These are phyloP conservation scores for Pelagophyceae sp. DNA, from an alignment of 352 stramenopile genomes.

Conservation along the genomic window DNA sequence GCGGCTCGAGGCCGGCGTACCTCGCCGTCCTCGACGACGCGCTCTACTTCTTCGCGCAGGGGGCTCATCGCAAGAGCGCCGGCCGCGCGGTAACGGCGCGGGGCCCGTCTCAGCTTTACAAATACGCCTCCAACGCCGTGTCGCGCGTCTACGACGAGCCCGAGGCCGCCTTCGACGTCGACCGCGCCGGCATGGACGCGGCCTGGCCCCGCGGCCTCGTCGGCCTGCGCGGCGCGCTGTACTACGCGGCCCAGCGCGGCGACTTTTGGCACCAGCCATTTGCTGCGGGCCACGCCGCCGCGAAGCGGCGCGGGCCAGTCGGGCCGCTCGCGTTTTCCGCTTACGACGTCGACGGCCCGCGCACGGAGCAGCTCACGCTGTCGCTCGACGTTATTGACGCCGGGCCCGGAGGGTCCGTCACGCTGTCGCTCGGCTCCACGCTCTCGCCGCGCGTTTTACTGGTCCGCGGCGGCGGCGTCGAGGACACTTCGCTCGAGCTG, in stretches of 20 bases:
- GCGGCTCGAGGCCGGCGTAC: constrained; percentile 47
- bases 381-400: background rate
- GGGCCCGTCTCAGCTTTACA: no score
- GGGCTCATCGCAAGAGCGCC: background rate
- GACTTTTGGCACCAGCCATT: background rate
- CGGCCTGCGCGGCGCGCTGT: constrained; percentile 25
- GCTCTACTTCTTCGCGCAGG: constrained; percentile 37
- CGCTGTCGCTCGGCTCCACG: constrained; percentile 14
- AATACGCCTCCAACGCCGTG: no score
- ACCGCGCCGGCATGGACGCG: constrained; percentile 26
- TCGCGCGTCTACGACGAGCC: constrained; percentile 36
- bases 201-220: constrained; percentile 29
- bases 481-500: constrained; percentile 26
- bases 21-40: constrained; percentile 33
- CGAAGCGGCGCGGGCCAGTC: background rate
- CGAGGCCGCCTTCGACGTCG: constrained; percentile 33
- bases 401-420: constrained; percentile 17
- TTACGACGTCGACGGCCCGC: constrained; percentile 27
- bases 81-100: background rate
- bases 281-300: background rate
- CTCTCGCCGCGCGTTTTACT: constrained; percentile 6
- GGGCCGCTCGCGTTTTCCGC: constrained; percentile 21
- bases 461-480: constrained; percentile 20
- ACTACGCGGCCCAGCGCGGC: constrained; percentile 28
- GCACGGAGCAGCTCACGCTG: constrained; percentile 21